Base-by-base conservation (phyloP, 2,329 filamentous ascomycete genomes). In the Fusarium sp. region DNA sequence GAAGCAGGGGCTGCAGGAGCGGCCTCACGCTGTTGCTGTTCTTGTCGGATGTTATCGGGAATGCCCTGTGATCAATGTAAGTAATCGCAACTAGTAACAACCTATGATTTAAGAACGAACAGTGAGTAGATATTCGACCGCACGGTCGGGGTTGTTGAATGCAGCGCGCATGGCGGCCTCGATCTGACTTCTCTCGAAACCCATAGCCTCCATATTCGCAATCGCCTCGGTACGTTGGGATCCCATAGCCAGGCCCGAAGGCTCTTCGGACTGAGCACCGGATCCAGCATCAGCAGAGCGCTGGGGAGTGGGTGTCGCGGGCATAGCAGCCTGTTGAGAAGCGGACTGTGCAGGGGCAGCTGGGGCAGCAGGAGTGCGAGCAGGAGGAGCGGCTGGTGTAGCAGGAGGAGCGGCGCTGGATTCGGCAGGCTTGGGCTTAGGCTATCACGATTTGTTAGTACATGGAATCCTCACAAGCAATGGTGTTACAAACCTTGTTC, bases 201-300 rank as follows among this genome's bases (percentile, higher is more conserved):
- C 96, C 96, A 99, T 99, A 71, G 91, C 91, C 82, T 97, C 94
- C 94, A 99, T 97, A 78, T 94, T 93, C 49, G 91, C 87, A 75
- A 98, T 91, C 37, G 93, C 94, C 72, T 90, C 89, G 67, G 92
- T 88, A 72, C 94, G 90, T 79, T 95, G 91, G 65, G 90, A 85
- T 54, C 96, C 96, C 83, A 97, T 91, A 20, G 94, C 89, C 77
- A 98, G 86, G n/a, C 92, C 89, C 31, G 92, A 95, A 26, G 92
- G 88, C 81, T 82, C 75, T 33, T 83, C 79, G 16, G 85, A 81
- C 16, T 85, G 80, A 50, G 85, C 82, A 44, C 80, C 79, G 42
- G 81, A 77, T 20, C 72, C 61, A 42, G 69, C 70, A 63, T 79
- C 79, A 47, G 81, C 78, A 57, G 80, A 71, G 56, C 80, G 76